A percentile compares a stretch with the other conserved stretches of the same genome.
Evolutionary conservation across 2,329 filamentous ascomycete species (phyloP).

Genomic region (Cytospora chrysosperma): DNA sequence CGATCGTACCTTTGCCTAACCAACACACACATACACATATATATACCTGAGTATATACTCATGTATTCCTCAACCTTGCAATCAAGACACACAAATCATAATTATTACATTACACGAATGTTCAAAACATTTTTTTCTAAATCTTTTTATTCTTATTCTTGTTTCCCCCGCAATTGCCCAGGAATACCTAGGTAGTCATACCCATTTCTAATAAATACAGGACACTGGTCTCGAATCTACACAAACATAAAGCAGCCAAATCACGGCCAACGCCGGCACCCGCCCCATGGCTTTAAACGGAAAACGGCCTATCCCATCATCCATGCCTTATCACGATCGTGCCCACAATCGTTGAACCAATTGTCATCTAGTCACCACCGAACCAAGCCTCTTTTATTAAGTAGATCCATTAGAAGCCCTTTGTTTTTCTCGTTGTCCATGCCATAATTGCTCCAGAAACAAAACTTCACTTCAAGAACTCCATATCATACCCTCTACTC

Average conservation of each 20-base stretch:
- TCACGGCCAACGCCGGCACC: conserved; percentile 24
- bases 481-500: background rate
- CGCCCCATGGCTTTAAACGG: conserved; percentile 6
- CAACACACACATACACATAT: no score
- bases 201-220: conserved; percentile 13
- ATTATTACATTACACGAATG: background rate
- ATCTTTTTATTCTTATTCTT: no score
- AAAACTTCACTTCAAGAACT: no score
- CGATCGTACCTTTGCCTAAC: no score
- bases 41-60: no score
- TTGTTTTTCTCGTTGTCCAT: background rate
- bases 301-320: conserved; percentile 15
- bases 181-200: conserved; percentile 9
- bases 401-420: background rate
- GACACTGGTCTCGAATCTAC: background rate
- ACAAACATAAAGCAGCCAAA: conserved; percentile 3
- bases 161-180: background rate
- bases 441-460: background rate
- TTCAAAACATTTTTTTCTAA: conserved; percentile 12
- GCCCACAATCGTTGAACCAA: conserved; percentile 8
- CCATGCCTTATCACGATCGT: conserved; percentile 9
- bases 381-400: conserved; percentile 7
- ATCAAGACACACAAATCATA: no score
- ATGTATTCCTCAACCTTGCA: no score
- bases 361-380: conserved; percentile 18